These are phyloP conservation scores for Chimonanthus praecox DNA, from an alignment of 164 flowering plant genomes.

Conservation along the genomic window DNA sequence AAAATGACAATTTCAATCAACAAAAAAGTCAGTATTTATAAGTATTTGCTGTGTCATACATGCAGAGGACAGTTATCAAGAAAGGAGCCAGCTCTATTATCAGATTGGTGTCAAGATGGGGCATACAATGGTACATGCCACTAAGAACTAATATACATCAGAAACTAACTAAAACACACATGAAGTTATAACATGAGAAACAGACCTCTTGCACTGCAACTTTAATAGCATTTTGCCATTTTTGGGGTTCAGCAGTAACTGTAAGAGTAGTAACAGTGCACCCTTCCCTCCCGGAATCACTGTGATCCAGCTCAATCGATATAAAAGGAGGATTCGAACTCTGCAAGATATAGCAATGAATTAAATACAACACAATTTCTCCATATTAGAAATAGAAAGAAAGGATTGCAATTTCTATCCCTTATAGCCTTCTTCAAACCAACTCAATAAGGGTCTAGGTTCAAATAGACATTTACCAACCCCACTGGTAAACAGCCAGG, in stretches of 20 bases:
- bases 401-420: not conserved
- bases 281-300: conserved; percentile 99
- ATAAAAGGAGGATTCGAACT: conserved; percentile 99
- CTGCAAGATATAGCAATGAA: conserved; percentile 34
- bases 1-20: not conserved
- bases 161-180: not conserved
- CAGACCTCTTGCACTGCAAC: conserved; percentile 97
- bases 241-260: conserved; percentile 92
- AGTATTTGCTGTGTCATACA: too few species aligned
- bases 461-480: too few species aligned
- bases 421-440: too few species aligned
- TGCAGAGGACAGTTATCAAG: too few species aligned
- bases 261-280: conserved; percentile 98
- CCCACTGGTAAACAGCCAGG: too few species aligned
- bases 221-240: conserved; percentile 89
- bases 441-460: too few species aligned
- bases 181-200: not conserved
- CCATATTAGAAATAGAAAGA: not conserved
- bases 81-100: too few species aligned
- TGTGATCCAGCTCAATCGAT: conserved; percentile 92
- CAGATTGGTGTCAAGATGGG: too few species aligned
- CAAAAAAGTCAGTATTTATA: not conserved
- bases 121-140: not conserved
- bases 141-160: not conserved
- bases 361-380: not conserved